Percentiles rank a stretch among this genome's conserved stretches.
These are phyloP conservation scores for Ganoderma sp. DNA, from an alignment of 1,284 basidiomycete genomes.

Conservation along the genomic window DNA sequence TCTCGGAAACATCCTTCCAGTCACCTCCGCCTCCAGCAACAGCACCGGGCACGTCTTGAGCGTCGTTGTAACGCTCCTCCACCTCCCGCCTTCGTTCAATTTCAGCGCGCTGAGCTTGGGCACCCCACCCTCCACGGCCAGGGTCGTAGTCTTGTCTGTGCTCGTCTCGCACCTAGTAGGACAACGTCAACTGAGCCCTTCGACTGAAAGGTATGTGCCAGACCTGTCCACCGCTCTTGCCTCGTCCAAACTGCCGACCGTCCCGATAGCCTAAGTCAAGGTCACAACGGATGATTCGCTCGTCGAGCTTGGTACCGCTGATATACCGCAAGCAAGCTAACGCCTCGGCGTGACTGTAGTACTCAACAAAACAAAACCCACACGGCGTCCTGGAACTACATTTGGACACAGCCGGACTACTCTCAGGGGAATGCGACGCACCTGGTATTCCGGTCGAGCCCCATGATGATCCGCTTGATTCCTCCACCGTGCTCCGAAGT, in stretches of 20 bases:
- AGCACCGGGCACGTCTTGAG: constrained; percentile 77
- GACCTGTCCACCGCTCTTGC: constrained; percentile 96
- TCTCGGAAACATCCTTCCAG: constrained; percentile 66
- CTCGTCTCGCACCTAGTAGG: constrained; percentile 81
- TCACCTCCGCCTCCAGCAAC: constrained; percentile 86
- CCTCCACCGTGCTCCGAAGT: constrained; percentile 91
- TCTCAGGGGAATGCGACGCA: constrained; percentile 41
- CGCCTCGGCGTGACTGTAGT: constrained; percentile 95
- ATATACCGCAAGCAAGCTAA: constrained; percentile 93
- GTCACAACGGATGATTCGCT: constrained; percentile 98
- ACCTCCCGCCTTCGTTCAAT: constrained; percentile 82
- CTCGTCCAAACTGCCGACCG: constrained; percentile 96
- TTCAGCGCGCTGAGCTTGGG: constrained; percentile 79
- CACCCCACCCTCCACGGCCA: constrained; percentile 96
- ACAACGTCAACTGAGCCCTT: not conserved
- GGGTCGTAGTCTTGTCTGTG: constrained; percentile 98
- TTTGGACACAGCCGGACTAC: not conserved
- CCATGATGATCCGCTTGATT: constrained; percentile 99
- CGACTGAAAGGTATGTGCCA: constrained; percentile 8
- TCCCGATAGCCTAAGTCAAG: constrained; percentile 98
- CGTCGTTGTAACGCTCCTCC: constrained; percentile 90
- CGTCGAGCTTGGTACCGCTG: constrained; percentile 98
- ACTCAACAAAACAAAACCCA: constrained; percentile 99
- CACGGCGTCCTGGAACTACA: constrained; percentile 82
- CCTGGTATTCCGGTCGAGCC: constrained; percentile 95